Evolutionary conservation across 2,329 filamentous ascomycete species (phyloP).

Genomic region (Pseudopithomyces maydicus): DNA sequence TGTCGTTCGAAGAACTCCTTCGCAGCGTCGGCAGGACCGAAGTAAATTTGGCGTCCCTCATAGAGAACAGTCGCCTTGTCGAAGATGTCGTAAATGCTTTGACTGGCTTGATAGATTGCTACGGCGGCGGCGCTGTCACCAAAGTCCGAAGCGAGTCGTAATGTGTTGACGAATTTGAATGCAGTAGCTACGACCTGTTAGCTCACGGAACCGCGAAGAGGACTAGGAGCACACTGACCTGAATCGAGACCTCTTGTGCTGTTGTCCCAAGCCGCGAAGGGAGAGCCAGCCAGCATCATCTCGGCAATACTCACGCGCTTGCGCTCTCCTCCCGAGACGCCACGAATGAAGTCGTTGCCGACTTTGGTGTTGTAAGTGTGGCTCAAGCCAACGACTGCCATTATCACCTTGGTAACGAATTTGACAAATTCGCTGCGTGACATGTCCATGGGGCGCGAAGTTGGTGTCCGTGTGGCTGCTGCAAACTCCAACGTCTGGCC

Average conservation of each 20-base stretch:
- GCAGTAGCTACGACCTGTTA: constrained; percentile 52
- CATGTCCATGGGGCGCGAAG: constrained; percentile 41
- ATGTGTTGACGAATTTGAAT: constrained; percentile 61
- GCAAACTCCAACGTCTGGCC: constrained; percentile 63
- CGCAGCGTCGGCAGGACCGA: constrained; percentile 65
- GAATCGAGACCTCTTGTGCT: constrained; percentile 47
- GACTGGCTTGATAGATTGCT: constrained; percentile 61
- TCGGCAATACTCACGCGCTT: constrained; percentile 68
- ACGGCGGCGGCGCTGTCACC: constrained; percentile 58
- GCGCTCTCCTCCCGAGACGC: constrained; percentile 65
- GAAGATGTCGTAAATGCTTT: constrained; percentile 65
- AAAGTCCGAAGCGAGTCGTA: constrained; percentile 58
- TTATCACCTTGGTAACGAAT: constrained; percentile 56
- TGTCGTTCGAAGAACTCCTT: constrained; percentile 69
- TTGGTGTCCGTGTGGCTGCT: constrained; percentile 57
- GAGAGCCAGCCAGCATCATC: constrained; percentile 47
- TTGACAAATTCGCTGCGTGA: constrained; percentile 52
- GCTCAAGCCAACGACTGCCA: constrained; percentile 59
- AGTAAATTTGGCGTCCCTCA: constrained; percentile 79
- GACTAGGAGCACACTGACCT: constrained; percentile 31
- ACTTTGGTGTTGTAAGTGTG: constrained; percentile 63
- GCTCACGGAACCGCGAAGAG: neutral
- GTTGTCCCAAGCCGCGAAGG: constrained; percentile 54
- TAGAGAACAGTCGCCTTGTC: constrained; percentile 78
- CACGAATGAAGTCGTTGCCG: constrained; percentile 64